phyloP scores from a whole-genome alignment of 768 basidiomycete species.

The Termitomyces sp. region DNA sequence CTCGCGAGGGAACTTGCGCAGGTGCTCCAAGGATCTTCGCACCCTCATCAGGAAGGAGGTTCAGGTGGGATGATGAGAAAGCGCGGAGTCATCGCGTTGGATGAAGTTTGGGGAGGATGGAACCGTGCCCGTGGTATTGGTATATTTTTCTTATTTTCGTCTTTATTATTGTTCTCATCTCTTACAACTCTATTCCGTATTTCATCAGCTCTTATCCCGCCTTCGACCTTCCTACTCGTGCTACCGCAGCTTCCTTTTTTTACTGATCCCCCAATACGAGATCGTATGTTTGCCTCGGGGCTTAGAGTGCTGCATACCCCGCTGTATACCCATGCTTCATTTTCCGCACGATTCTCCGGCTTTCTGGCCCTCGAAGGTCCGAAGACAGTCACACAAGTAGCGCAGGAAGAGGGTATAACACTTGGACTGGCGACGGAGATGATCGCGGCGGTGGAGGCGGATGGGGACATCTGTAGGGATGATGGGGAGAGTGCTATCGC shows the following conservation, averaged over 20 bases:
- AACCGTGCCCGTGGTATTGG: constrained; percentile 91
- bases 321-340: constrained; percentile 62
- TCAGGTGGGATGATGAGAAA: constrained; percentile 68
- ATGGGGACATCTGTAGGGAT: constrained; percentile 74
- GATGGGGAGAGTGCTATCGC: constrained; percentile 43
- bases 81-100: constrained; percentile 80
- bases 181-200: background rate
- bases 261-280: constrained; percentile 65
- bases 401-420: constrained; percentile 65
- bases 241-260: constrained; percentile 62
- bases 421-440: constrained; percentile 77
- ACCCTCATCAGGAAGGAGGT: constrained; percentile 27
- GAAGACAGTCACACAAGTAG: constrained; percentile 67
- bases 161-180: constrained; percentile 1
- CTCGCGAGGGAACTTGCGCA: constrained; percentile 79
- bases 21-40: constrained; percentile 50
- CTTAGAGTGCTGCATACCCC: constrained; percentile 85
- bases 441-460: constrained; percentile 68
- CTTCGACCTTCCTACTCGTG: constrained; percentile 77
- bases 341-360: constrained; percentile 62
- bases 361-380: constrained; percentile 48
- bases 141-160: constrained; percentile 33
- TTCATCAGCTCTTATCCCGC: constrained; percentile 78
- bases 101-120: constrained; percentile 96
- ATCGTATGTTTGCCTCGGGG: constrained; percentile 69